These are phyloP conservation scores for Phytophthora colocasiae DNA, from an alignment of 352 stramenopile species.

Conservation along the genomic window DNA sequence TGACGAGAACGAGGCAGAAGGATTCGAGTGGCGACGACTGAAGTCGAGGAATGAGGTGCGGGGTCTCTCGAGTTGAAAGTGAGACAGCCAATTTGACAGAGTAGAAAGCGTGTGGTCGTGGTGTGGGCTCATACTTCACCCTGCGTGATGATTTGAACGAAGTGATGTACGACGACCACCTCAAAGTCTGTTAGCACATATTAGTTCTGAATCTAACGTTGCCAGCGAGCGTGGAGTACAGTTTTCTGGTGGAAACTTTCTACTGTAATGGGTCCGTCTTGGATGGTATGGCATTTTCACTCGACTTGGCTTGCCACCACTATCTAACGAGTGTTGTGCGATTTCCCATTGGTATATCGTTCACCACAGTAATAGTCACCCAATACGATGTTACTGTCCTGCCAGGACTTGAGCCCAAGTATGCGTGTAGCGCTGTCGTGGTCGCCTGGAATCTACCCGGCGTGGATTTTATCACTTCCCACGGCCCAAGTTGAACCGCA, in stretches of 20 bases:
- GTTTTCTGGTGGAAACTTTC: background rate
- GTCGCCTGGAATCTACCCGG: background rate
- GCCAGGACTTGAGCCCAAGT: conserved; percentile 1
- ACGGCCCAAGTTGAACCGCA: background rate
- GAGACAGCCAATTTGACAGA: background rate
- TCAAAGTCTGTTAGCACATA: no score
- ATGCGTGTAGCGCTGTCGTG: background rate
- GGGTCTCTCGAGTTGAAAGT: background rate
- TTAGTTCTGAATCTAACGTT: no score
- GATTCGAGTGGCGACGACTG: background rate
- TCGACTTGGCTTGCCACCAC: background rate
- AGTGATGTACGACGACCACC: background rate
- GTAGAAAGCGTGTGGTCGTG: background rate
- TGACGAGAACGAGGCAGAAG: background rate
- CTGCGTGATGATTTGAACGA: background rate
- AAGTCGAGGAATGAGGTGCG: background rate
- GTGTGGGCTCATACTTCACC: background rate
- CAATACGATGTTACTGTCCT: no score
- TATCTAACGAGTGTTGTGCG: no score
- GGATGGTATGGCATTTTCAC: background rate
- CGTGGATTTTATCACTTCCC: conserved; percentile 37
- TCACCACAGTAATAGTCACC: no score
- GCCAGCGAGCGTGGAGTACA: background rate
- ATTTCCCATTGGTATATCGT: no score
- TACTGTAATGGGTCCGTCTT: background rate